Percentiles rank a stretch among this genome's conserved stretches.
Evolutionary conservation across 202 grass and related monocot species (phyloP).

Genomic region (Carex sylvatica): DNA sequence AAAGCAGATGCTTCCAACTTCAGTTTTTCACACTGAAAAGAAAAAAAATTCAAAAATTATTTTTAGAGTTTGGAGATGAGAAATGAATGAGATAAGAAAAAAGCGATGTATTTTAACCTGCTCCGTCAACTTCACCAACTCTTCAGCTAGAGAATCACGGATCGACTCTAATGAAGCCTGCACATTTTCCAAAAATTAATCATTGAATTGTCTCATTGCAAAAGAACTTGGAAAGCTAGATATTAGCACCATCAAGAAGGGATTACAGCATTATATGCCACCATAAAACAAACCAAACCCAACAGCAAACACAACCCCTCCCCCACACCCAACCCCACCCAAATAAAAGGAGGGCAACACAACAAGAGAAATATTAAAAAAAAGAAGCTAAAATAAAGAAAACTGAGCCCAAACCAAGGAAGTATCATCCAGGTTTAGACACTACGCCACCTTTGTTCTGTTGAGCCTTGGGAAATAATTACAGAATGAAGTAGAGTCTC

Average conservation of each 20-base stretch:
- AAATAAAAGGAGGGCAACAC: neutral
- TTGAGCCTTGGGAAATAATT: neutral
- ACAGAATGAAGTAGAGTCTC: neutral
- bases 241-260: neutral
- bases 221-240: neutral
- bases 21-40: slow-evolving; percentile 83
- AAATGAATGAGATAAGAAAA: slow-evolving; percentile 13
- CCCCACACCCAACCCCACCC: neutral
- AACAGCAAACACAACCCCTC: neutral
- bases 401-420: neutral
- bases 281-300: neutral
- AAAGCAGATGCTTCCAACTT: slow-evolving; percentile 61
- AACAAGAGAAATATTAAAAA: neutral
- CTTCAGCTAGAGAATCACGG: slow-evolving; percentile 93
- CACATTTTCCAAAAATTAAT: neutral
- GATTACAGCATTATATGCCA: neutral
- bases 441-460: neutral
- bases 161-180: slow-evolving; percentile 93
- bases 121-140: slow-evolving; percentile 97
- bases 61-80: neutral
- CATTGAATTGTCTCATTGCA: slow-evolving; percentile 1
- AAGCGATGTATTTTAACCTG: slow-evolving; percentile 43
- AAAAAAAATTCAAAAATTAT: neutral
- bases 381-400: neutral
- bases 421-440: neutral